phyloP scores from a whole-genome alignment of 768 basidiomycete genomes.

The Candolleomyces efflorescens region DNA sequence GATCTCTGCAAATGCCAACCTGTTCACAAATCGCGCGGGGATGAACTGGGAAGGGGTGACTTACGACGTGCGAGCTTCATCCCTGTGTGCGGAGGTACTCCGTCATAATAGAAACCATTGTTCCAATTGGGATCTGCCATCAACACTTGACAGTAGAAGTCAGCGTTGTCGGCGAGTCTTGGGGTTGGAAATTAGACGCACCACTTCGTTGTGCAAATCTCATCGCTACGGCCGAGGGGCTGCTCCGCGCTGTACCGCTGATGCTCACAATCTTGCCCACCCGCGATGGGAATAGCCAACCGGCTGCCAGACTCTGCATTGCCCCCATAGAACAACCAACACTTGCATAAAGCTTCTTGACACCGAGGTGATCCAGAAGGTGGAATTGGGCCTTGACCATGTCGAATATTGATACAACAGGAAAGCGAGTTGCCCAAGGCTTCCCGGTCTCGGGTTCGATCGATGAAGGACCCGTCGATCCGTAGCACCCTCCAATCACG shows the following conservation, averaged over 20 bases:
- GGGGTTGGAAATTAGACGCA: constrained; percentile 24
- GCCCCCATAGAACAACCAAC: constrained; percentile 97
- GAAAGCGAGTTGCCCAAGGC: constrained; percentile 88
- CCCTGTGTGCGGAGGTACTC: constrained; percentile 91
- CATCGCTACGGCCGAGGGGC: constrained; percentile 91
- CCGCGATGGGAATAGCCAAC: constrained; percentile 84
- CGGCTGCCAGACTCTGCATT: constrained; percentile 97
- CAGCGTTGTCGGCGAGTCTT: not conserved
- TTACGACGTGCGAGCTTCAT: constrained; percentile 97
- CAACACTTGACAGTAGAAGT: constrained; percentile 55
- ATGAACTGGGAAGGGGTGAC: constrained; percentile 7
- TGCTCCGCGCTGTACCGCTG: constrained; percentile 90
- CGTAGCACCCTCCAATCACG: constrained; percentile 96
- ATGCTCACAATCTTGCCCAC: constrained; percentile 92
- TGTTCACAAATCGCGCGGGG: not conserved
- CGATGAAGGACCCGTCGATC: constrained; percentile 92
- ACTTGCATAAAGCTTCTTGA: constrained; percentile 85
- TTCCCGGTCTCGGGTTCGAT: constrained; percentile 61
- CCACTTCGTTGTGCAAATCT: constrained; percentile 95
- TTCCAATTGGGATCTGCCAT: constrained; percentile 99
- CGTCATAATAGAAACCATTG: constrained; percentile 95
- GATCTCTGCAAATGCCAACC: constrained; percentile 60
- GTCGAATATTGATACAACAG: constrained; percentile 90
- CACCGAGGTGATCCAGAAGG: constrained; percentile 78
- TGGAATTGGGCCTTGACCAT: constrained; percentile 94